A percentile compares a stretch with the other conserved stretches of the same genome.
Conservation (phyloP, 2,329 filamentous ascomycete species). For the Fusarium kyushuense region DNA sequence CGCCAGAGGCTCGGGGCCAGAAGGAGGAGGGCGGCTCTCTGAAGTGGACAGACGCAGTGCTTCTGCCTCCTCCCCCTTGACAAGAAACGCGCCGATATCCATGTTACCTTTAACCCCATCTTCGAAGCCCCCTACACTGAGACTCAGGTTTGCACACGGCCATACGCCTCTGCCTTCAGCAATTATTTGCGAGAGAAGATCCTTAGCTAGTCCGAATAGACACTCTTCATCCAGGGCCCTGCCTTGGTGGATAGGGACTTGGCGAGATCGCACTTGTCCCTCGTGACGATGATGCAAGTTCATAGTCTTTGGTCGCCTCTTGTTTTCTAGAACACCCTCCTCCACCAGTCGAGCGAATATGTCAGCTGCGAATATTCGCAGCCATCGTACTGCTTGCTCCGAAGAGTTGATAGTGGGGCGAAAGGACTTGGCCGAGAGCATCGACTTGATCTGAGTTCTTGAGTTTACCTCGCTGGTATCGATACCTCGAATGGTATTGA, state of each 20-base stretch:
- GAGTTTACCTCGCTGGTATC: constrained; percentile 91
- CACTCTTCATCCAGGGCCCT: constrained; percentile 77
- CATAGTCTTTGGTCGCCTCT: constrained; percentile 85
- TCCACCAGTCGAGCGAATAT: constrained; percentile 91
- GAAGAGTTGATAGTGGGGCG: constrained; percentile 81
- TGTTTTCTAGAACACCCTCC: constrained; percentile 89
- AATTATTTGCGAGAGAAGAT: constrained; percentile 80
- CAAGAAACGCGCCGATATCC: constrained; percentile 87
- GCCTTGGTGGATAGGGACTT: constrained; percentile 80
- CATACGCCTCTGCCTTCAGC: constrained; percentile 79
- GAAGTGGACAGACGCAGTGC: constrained; percentile 42
- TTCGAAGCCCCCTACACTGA: constrained; percentile 93
- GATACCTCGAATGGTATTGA: constrained; percentile 85
- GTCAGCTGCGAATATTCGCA: constrained; percentile 91
- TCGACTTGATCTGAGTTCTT: constrained; percentile 93
- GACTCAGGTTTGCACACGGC: constrained; percentile 91
- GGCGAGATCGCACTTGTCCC: constrained; percentile 79
- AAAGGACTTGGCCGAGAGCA: constrained; percentile 97
- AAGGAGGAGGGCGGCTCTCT: constrained; percentile 37
- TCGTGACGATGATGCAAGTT: constrained; percentile 85
- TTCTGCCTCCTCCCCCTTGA: constrained; percentile 77
- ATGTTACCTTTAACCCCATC: constrained; percentile 86
- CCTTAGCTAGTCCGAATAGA: constrained; percentile 81
- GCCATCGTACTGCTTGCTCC: constrained; percentile 85
- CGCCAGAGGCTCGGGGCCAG: constrained; percentile 39